These are phyloP conservation scores for Phyllostachys edulis DNA, from an alignment of 176 grass and related monocot species.

Conservation along the genomic window DNA sequence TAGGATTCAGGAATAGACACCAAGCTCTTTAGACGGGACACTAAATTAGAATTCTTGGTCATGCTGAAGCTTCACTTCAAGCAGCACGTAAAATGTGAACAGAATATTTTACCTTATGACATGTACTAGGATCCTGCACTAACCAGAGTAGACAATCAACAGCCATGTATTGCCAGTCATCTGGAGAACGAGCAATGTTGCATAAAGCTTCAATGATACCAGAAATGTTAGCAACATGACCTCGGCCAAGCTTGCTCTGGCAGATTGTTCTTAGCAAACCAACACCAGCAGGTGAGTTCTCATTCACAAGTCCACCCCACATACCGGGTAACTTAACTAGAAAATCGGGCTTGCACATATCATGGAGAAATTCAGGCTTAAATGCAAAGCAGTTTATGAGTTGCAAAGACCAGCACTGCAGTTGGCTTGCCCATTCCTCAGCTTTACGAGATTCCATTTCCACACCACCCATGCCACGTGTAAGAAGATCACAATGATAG, in stretches of 20 bases:
- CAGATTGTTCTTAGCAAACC: constrained; percentile 93
- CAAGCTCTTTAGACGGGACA: background rate
- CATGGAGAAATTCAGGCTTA: constrained; percentile 89
- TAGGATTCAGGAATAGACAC: background rate
- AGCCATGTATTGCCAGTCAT: constrained; percentile 99
- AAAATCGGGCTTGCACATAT: constrained; percentile 92
- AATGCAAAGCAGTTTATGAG: constrained; percentile 99
- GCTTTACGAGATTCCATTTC: constrained; percentile 99
- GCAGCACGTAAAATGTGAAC: background rate
- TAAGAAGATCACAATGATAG: constrained; percentile 97
- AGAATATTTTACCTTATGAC: constrained; percentile 70
- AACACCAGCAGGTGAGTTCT: constrained; percentile 95
- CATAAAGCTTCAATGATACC: constrained; percentile 80
- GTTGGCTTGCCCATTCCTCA: constrained; percentile 98
- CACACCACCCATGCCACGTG: constrained; percentile 94
- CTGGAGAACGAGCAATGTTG: constrained; percentile 95
- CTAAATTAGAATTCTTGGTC: background rate
- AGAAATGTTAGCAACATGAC: constrained; percentile 71
- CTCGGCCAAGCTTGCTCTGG: constrained; percentile 81
- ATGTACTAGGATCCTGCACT: constrained; percentile 80
- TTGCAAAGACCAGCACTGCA: constrained; percentile 99
- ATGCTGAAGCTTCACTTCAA: background rate
- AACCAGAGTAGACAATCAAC: constrained; percentile 98
- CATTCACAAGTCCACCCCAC: constrained; percentile 99
- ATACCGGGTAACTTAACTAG: constrained; percentile 87